Evolutionary conservation across 805 yeast species (phyloP).

Genomic region (Naumovozyma castellii): DNA sequence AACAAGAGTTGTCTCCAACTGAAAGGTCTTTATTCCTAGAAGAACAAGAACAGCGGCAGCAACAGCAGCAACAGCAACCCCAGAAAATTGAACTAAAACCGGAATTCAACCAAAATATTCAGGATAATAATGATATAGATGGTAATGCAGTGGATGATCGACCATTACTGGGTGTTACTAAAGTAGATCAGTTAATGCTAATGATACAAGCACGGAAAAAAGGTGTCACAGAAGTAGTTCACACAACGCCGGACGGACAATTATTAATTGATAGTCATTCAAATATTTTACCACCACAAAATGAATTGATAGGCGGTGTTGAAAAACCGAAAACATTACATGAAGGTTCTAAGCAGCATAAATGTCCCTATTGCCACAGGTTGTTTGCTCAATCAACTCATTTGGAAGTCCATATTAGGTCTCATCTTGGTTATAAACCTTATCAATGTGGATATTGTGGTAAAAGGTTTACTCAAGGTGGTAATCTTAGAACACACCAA

Average conservation of each 20-base stretch:
- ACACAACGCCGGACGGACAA: conserved; percentile 61
- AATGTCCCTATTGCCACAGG: conserved; percentile 70
- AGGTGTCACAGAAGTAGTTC: conserved; percentile 55
- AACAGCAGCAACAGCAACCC: not conserved
- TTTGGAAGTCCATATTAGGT: conserved; percentile 77
- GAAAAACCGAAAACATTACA: conserved; percentile 43
- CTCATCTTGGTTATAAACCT: conserved; percentile 82
- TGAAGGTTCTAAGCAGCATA: conserved; percentile 41
- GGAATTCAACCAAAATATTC: no score
- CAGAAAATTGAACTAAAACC: not conserved
- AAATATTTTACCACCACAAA: conserved; percentile 47
- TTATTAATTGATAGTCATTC: conserved; percentile 42
- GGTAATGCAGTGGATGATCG: conserved; percentile 46
- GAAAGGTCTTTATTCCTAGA: not conserved
- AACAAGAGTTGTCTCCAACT: not conserved
- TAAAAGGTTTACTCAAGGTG: conserved; percentile 82
- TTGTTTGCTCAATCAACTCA: conserved; percentile 85
- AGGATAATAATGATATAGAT: not conserved
- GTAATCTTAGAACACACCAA: conserved; percentile 76
- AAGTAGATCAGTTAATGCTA: conserved; percentile 84
- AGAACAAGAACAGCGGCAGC: not conserved
- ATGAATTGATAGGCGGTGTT: conserved; percentile 69
- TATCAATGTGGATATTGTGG: conserved; percentile 71
- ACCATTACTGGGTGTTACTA: conserved; percentile 74
- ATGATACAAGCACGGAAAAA: conserved; percentile 82